phyloP scores from a whole-genome alignment of 1,284 basidiomycete species.

The Cryptococcus sp. region DNA sequence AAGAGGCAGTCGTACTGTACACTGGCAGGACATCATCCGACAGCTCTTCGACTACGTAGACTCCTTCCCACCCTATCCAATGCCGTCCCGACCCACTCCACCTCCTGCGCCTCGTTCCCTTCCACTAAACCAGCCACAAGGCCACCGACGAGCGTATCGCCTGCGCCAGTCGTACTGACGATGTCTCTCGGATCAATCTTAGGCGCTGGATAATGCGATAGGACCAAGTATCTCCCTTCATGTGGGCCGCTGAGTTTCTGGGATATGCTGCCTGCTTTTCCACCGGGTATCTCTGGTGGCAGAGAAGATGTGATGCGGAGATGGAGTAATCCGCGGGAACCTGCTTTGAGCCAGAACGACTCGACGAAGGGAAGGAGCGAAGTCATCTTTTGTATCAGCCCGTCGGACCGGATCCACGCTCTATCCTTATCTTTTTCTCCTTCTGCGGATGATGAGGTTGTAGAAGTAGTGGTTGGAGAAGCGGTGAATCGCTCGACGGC shows the following conservation, averaged over 20 bases:
- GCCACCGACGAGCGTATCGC: conserved; percentile 81
- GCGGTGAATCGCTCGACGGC: conserved; percentile 65
- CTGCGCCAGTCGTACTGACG: conserved; percentile 83
- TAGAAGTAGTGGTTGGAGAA: conserved; percentile 9
- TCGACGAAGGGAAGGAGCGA: conserved; percentile 77
- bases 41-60: conserved; percentile 34
- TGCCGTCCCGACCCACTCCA: conserved; percentile 32
- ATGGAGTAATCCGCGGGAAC: conserved; percentile 57
- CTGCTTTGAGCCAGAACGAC: conserved; percentile 79
- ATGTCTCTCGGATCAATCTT: conserved; percentile 55
- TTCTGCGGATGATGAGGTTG: too few species aligned
- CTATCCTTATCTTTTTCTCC: conserved; percentile 46
- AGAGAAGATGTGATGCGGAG: conserved; percentile 25
- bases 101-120: conserved; percentile 11
- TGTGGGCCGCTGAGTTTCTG: conserved; percentile 16
- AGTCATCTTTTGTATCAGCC: conserved; percentile 74
- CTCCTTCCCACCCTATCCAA: conserved; percentile 35
- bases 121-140: conserved; percentile 54
- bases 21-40: conserved; percentile 20
- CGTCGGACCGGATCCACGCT: conserved; percentile 66
- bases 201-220: conserved; percentile 71
- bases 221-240: conserved; percentile 44
- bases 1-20: too few species aligned
- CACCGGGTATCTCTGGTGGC: not conserved
- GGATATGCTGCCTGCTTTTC: conserved; percentile 1